Conservation (phyloP, 2,329 filamentous ascomycete genomes). For the Colletotrichum paranaense region DNA sequence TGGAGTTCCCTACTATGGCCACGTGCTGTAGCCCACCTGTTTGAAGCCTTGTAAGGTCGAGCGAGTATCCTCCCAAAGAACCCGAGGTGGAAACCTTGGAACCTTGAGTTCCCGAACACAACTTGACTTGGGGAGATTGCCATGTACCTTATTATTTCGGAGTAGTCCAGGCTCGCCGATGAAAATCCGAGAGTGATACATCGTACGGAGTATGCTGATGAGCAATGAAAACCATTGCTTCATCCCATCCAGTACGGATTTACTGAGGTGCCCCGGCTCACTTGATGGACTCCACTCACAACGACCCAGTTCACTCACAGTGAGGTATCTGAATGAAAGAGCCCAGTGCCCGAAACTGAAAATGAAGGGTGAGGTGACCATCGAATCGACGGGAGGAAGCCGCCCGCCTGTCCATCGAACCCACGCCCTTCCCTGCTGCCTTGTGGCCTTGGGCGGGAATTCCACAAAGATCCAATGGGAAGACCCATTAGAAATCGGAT, state of each 20-base stretch:
- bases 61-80: not conserved
- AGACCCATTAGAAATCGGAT: constrained; percentile 16
- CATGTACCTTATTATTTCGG: not conserved
- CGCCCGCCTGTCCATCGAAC: not conserved
- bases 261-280: not conserved
- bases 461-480: constrained; percentile 3
- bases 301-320: not conserved
- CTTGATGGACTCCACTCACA: not conserved
- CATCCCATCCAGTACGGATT: not conserved
- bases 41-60: constrained; percentile 11
- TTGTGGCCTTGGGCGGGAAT: constrained; percentile 10
- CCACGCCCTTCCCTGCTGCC: not conserved
- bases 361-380: no score
- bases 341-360: no score
- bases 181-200: not conserved
- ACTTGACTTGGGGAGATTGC: not conserved
- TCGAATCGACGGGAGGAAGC: no score
- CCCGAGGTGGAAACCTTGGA: not conserved
- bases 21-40: constrained; percentile 23
- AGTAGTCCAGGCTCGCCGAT: not conserved
- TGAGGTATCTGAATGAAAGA: no score
- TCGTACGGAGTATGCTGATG: no score
- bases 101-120: not conserved
- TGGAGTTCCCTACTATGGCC: constrained; percentile 7
- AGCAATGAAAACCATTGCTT: not conserved